Evolutionary conservation across 805 yeast species (phyloP).

Genomic region (Candida stauntonica): DNA sequence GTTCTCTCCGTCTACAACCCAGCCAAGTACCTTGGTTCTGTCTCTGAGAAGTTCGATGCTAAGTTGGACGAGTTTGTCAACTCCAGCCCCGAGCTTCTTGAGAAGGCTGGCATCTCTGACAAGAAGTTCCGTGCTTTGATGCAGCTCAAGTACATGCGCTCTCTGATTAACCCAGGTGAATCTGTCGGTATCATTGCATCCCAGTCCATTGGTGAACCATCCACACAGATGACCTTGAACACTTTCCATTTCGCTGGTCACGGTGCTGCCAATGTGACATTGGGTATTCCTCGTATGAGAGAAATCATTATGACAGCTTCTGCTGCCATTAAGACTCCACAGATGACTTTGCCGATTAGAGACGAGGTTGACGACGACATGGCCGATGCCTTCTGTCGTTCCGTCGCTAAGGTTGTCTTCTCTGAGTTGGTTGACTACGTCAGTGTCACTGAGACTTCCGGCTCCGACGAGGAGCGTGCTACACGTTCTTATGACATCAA

Average conservation of each 20-base stretch:
- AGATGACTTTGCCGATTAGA: constrained; percentile 88
- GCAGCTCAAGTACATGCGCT: constrained; percentile 98
- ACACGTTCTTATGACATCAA: constrained; percentile 71
- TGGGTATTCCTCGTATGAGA: constrained; percentile 99
- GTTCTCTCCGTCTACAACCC: constrained; percentile 84
- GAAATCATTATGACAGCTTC: constrained; percentile 99
- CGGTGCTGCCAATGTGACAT: constrained; percentile 99
- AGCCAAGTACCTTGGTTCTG: constrained; percentile 85
- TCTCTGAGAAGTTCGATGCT: constrained; percentile 82
- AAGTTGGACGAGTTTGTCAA: constrained; percentile 69
- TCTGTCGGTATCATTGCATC: constrained; percentile 98
- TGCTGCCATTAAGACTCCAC: constrained; percentile 94
- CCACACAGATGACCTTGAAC: constrained; percentile 97
- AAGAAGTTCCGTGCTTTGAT: constrained; percentile 92
- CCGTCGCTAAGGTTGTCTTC: constrained; percentile 76
- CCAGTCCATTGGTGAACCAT: constrained; percentile 98
- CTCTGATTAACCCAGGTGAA: constrained; percentile 94
- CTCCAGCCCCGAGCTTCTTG: constrained; percentile 50
- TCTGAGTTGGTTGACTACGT: constrained; percentile 88
- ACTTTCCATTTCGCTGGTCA: constrained; percentile 99
- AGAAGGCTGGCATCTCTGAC: constrained; percentile 48
- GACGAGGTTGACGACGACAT: constrained; percentile 75
- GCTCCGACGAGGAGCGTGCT: constrained; percentile 42
- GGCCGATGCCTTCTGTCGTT: constrained; percentile 91
- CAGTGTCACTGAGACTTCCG: constrained; percentile 83